Base-by-base conservation (phyloP, 1,139 yeast species). In the Yamadazyma epiphylla region DNA sequence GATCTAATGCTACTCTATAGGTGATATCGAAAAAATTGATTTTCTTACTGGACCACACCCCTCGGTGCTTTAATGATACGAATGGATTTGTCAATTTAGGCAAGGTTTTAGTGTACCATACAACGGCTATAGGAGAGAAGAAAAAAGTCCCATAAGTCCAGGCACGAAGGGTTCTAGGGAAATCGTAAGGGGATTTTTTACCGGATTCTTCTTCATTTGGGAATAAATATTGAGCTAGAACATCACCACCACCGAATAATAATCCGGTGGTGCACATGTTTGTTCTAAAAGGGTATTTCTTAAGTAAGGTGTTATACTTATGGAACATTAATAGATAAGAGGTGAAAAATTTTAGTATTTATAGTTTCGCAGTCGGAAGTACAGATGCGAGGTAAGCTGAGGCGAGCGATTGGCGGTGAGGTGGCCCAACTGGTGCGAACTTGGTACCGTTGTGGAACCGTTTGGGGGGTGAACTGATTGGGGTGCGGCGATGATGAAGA, bases 191-290 rank as follows among this genome's bases (percentile, higher is more conserved):
- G 22, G 28, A 26, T 31, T 31, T 13, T 29, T 35, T 25, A 35
- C 45, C 34, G 22, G 33, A 33, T 10, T 45, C 47, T 9, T 51
- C 55, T 15, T 47, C 46, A 29, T 57, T 63, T 3, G 77, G 73
- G 48, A 78, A 78, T 8, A 70, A 45, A 1, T 55, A 32, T 50
- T 87, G 96, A 0, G 95, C 95, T 19, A 82, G 46, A 2, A 63
- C 55, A 49, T 87, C 96, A 3, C 96, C 96, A 3, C 74, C 38
- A 0, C 86, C 91, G 52, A 86, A 86, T 20, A 86, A 61, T 16
- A 76, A 38, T 6, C 82, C 81, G 1, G 81, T 73, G 31, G 77
- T 61, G 19, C 68, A 32, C 55, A 77, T 70, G 47, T 78, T 78
- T 35, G 80, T 74, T 16, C 65, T 45, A 48, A 65, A 72, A 5